phyloP scores from a whole-genome alignment of 768 basidiomycete genomes.

The Steccherinum ochraceum region DNA sequence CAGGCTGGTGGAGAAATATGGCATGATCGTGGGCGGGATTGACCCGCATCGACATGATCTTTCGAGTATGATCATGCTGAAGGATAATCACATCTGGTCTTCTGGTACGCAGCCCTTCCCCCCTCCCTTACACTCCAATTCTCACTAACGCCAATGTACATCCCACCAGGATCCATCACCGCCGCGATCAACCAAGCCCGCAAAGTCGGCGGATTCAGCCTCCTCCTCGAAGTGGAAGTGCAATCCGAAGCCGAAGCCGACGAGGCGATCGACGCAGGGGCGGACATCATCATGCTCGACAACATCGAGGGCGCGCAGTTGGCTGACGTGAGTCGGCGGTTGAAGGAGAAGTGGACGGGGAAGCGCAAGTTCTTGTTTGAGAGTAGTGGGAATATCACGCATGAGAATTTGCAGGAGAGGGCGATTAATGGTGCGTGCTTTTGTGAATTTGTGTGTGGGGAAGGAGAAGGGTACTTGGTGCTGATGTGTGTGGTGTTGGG shows the following conservation, averaged over 20 bases:
- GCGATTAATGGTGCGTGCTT: conserved; percentile 71
- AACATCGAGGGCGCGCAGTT: conserved; percentile 82
- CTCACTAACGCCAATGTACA: neutral
- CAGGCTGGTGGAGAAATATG: conserved; percentile 96
- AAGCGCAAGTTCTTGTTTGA: conserved; percentile 86
- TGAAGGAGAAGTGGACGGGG: conserved; percentile 77
- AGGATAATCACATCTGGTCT: conserved; percentile 99
- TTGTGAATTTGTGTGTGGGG: conserved; percentile 24
- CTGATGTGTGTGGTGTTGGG: neutral
- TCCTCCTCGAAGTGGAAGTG: conserved; percentile 93
- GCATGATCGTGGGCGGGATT: conserved; percentile 95
- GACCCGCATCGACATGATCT: conserved; percentile 94
- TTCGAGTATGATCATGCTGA: conserved; percentile 99
- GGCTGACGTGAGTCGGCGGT: conserved; percentile 52
- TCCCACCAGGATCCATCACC: conserved; percentile 76
- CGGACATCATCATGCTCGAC: conserved; percentile 93
- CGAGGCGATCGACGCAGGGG: conserved; percentile 95
- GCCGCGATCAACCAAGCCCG: conserved; percentile 82
- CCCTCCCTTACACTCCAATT: conserved; percentile 5
- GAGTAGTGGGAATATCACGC: conserved; percentile 93
- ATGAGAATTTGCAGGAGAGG: conserved; percentile 72
- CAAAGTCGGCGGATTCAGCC: conserved; percentile 83
- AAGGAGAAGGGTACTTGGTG: conserved; percentile 77
- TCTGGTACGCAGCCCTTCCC: conserved; percentile 52
- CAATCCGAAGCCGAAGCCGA: conserved; percentile 84